These are phyloP conservation scores for Dittrichia graveolens DNA, from an alignment of 129 eudicot species.

Conservation along the genomic window DNA sequence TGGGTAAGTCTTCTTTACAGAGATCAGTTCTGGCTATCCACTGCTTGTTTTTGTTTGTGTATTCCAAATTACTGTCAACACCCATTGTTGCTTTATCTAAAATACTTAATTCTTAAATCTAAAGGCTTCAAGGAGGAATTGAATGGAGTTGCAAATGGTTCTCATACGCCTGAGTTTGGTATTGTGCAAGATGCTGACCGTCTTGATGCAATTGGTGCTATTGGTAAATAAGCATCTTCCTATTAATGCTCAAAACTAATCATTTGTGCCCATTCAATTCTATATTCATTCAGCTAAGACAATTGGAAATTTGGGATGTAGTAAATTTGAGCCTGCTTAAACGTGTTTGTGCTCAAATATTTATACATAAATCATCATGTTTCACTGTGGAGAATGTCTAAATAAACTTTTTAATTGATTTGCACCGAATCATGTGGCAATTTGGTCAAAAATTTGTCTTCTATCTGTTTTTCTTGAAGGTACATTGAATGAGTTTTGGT, in stretches of 20 bases:
- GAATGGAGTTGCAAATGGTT: conserved; percentile 44
- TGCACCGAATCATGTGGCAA: no score
- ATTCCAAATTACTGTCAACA: neutral
- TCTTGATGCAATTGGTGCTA: conserved; percentile 99
- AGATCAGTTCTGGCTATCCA: conserved; percentile 5
- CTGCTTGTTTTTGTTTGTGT: neutral
- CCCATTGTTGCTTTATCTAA: conserved; percentile 10
- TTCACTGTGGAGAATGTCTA: neutral
- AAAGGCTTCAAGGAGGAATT: conserved; percentile 94
- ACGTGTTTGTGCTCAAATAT: neutral
- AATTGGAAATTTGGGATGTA: neutral
- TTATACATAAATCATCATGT: neutral
- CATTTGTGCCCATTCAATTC: neutral
- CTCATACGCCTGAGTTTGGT: conserved; percentile 59
- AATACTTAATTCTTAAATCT: conserved; percentile 16
- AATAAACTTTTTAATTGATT: no score
- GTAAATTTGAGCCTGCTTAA: conserved; percentile 4
- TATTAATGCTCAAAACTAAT: neutral
- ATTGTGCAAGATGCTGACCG: conserved; percentile 99
- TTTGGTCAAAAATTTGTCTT: no score
- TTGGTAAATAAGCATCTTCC: conserved; percentile 52
- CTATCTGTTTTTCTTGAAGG: no score
- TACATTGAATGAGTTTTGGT: conserved; percentile 1
- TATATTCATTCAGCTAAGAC: neutral
- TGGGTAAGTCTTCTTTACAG: conserved; percentile 56